Base-by-base conservation (phyloP, 2,329 filamentous ascomycete genomes). In the Didymella sp. region DNA sequence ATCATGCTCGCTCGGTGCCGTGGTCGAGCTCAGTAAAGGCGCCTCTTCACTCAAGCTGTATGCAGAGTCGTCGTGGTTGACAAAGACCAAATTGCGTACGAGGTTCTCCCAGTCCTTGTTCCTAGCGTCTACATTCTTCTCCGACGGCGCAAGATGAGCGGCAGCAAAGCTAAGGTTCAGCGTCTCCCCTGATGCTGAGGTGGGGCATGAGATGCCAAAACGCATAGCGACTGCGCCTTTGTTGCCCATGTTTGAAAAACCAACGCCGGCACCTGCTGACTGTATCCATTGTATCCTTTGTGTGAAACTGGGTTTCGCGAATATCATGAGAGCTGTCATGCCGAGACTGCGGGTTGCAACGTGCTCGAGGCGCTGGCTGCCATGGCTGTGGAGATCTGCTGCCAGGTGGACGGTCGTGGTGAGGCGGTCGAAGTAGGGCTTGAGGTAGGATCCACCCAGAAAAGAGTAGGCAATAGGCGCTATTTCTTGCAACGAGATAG, bases 71-170 rank as follows among this genome's bases (percentile, higher is more conserved):
- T 72, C 68, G 58, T 67, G 64, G 27, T 66, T 71, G 3, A 81
- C 80, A 73, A 99, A 98, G 1, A 95, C 88, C 55, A 97, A 80
- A 11, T 89, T 85, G 21, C 89, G 86, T 62, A 92, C 90, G 57
- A 98, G 91, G 63, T 84, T 87, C 69, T 88, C 87, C 93, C 95
- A 99, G 74, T 98, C 94, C 66, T 87, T 82, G 71, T 98, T 98
- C 49, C 95, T 84, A 42, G 87, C 83, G 50, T 87, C 81, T 44
- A 92, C 79, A 42, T 88, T 90, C 78, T 86, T 85, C 76, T 99
- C 95, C 86, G 92, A 91, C 6, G 94, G 90, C 0, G 93, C 91
- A 53, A 98, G 80, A 76, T 99, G 95, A 12, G 92, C 91, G 35
- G 91, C 87, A 37, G 96, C 88, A 73, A 98, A 95, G 0, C 92